Percentiles rank a stretch among this genome's conserved stretches.
These are phyloP conservation scores for Arabidopsis hybrid DNA, from an alignment of 441 rosid species.

Conservation along the genomic window DNA sequence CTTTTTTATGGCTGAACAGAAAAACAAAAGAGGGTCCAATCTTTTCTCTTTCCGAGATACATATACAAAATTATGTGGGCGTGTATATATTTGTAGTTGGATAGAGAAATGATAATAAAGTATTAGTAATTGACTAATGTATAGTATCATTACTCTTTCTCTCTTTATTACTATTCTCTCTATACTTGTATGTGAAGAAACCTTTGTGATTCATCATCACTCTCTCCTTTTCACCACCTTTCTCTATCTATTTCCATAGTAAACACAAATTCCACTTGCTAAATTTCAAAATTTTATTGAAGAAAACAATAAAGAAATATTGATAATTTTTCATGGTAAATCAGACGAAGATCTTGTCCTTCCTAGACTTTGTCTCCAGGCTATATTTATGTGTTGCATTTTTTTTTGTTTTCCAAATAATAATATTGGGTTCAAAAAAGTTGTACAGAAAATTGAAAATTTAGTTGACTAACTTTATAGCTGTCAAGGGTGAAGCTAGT, in stretches of 20 bases:
- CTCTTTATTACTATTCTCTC: constrained; percentile 35
- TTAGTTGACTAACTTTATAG: constrained; percentile 42
- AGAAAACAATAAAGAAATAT: constrained; percentile 8
- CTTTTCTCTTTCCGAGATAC: constrained; percentile 53
- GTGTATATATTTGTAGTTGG: constrained; percentile 1
- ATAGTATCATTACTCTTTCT: constrained; percentile 44
- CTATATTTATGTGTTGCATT: constrained; percentile 12
- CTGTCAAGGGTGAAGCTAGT: constrained; percentile 39
- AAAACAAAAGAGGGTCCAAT: constrained; percentile 61
- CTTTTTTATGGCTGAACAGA: constrained; percentile 49
- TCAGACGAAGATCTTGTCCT: constrained; percentile 61
- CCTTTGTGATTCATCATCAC: constrained; percentile 53
- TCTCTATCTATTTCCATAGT: constrained; percentile 30
- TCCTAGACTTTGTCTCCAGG: constrained; percentile 53
- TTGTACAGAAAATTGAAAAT: constrained; percentile 35
- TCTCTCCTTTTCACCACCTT: constrained; percentile 41
- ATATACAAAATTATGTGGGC: constrained; percentile 29
- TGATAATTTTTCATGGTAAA: constrained; percentile 44
- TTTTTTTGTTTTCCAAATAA: neutral
- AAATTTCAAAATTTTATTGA: neutral
- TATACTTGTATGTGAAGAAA: constrained; percentile 80
- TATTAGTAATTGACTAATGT: constrained; percentile 1
- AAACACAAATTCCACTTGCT: constrained; percentile 38
- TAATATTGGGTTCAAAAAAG: constrained; percentile 33
- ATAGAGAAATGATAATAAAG: neutral